A percentile compares a stretch with the other conserved stretches of the same genome.
phyloP scores from a whole-genome alignment of 768 basidiomycete genomes.

The Rhizopogon vulgaris region DNA sequence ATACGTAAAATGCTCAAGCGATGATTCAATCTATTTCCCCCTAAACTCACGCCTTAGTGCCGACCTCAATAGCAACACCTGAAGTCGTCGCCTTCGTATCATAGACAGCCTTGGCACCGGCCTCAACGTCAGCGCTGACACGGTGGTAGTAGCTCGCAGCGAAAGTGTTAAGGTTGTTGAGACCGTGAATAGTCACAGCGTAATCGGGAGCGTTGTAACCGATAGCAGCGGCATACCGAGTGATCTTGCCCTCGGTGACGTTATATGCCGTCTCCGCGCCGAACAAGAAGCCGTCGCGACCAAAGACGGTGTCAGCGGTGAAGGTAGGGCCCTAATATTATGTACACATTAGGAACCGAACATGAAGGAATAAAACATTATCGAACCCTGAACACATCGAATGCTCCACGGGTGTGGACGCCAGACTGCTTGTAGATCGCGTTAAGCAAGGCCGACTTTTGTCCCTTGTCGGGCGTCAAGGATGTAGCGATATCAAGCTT shows the following conservation, averaged over 20 bases:
- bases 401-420: constrained; percentile 82
- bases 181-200: constrained; percentile 88
- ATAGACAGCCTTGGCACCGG: constrained; percentile 94
- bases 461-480: constrained; percentile 80
- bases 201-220: constrained; percentile 97
- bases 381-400: constrained; percentile 91
- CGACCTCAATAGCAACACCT: constrained; percentile 89
- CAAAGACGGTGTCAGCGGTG: constrained; percentile 92
- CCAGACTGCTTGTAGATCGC: constrained; percentile 94
- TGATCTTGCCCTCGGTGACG: constrained; percentile 87
- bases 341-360: constrained; percentile 5
- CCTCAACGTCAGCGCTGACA: constrained; percentile 86
- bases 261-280: constrained; percentile 97
- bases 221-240: constrained; percentile 85
- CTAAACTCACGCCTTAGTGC: constrained; percentile 79
- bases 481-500: constrained; percentile 87
- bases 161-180: constrained; percentile 92
- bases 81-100: constrained; percentile 87
- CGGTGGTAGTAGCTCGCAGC: constrained; percentile 98
- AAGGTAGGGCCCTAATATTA: constrained; percentile 82
- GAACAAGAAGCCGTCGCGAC: constrained; percentile 95
- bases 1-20: neutral
- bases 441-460: constrained; percentile 78
- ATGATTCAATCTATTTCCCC: neutral
- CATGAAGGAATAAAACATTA: neutral